Evolutionary conservation across 352 stramenopile species (phyloP).

Genomic region (Globisporangium nodosum): DNA sequence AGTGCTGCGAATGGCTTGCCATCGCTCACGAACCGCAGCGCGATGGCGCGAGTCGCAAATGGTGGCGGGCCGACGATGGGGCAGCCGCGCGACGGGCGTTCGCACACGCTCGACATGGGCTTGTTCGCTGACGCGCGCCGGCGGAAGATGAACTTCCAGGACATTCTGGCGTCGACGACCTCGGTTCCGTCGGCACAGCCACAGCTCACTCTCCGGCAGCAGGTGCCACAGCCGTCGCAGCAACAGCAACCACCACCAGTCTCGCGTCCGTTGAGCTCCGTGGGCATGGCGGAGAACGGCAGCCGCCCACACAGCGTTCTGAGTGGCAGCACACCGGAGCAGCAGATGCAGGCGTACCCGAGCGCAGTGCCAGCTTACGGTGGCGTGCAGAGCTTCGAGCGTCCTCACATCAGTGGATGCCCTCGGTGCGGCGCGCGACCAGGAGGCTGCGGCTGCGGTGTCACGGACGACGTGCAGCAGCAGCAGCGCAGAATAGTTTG

Average conservation of each 20-base stretch:
- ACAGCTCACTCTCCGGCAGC: background rate
- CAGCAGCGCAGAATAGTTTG: constrained; percentile 43
- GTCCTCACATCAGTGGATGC: constrained; percentile 14
- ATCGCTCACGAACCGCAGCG: constrained; percentile 47
- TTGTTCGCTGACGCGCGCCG: constrained; percentile 70
- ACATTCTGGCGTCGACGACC: constrained; percentile 67
- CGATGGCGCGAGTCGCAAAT: constrained; percentile 19
- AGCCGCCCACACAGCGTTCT: background rate
- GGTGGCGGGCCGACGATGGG: constrained; percentile 48
- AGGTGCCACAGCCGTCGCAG: constrained; percentile 1
- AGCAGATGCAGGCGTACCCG: constrained; percentile 46
- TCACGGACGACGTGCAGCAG: constrained; percentile 18
- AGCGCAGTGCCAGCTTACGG: constrained; percentile 23
- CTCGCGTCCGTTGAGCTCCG: constrained; percentile 2
- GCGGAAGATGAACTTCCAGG: constrained; percentile 86
- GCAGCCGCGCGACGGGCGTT: constrained; percentile 70
- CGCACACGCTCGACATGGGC: constrained; percentile 82
- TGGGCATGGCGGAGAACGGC: constrained; percentile 10
- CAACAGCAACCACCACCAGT: constrained; percentile 10
- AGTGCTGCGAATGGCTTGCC: constrained; percentile 28
- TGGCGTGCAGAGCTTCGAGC: constrained; percentile 23
- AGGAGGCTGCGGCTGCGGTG: constrained; percentile 13
- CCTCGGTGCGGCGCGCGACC: constrained; percentile 13
- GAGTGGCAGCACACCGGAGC: constrained; percentile 15
- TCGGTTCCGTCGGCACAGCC: background rate